phyloP scores from a whole-genome alignment of 352 stramenopile genomes.

The Phytophthora pluvialis region DNA sequence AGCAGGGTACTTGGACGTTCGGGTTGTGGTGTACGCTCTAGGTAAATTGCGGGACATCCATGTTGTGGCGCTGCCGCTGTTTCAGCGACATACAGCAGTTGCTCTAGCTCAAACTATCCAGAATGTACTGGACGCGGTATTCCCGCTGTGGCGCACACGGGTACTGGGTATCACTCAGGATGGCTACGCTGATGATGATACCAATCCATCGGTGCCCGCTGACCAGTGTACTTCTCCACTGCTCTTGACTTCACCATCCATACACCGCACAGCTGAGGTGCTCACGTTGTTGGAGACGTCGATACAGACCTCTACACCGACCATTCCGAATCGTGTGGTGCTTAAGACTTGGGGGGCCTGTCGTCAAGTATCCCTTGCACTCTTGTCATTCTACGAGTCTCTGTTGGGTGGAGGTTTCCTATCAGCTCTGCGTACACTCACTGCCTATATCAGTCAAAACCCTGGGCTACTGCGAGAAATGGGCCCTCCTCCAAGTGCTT shows the following conservation, averaged over 20 bases:
- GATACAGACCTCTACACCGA: neutral
- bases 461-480: constrained; percentile 40
- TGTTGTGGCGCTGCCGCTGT: constrained; percentile 34
- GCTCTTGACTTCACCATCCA: constrained; percentile 10
- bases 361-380: constrained; percentile 26
- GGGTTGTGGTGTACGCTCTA: constrained; percentile 25
- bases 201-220: neutral
- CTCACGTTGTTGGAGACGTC: constrained; percentile 22
- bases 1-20: constrained; percentile 38
- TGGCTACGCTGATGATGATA: neutral
- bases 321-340: constrained; percentile 7
- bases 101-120: constrained; percentile 26
- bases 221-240: constrained; percentile 4
- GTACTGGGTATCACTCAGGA: constrained; percentile 33
- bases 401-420: constrained; percentile 34
- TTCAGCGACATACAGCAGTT: constrained; percentile 6
- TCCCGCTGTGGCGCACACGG: constrained; percentile 33
- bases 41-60: constrained; percentile 37
- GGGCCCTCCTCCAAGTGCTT: constrained; percentile 27
- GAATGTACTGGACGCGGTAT: constrained; percentile 31
- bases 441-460: constrained; percentile 32
- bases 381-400: constrained; percentile 41
- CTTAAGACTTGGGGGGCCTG: constrained; percentile 34
- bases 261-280: constrained; percentile 20
- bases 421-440: constrained; percentile 19